Evolutionary conservation across 2,329 filamentous ascomycete species (phyloP), one percentile per base, ranked within the genome.

Genomic region (Botrytis sinoallii): DNA sequence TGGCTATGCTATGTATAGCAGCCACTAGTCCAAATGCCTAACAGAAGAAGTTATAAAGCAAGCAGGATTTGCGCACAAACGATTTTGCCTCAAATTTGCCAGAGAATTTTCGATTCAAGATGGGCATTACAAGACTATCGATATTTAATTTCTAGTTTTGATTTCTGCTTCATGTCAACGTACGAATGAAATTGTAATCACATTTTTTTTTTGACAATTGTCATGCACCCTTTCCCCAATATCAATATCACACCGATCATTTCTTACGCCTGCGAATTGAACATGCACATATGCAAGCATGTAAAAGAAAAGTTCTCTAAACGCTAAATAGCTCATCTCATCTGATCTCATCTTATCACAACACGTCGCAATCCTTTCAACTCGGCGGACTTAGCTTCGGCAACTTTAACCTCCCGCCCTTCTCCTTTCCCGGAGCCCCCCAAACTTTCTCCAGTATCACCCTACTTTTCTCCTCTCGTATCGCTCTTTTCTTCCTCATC

Each of bases 361-460:
- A 57, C 7, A 59, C 18, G 48, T 12, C 16, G 9, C 22, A 10
- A 1, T 40, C 35, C 44, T 0, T 29, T 57, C 40, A 72, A 5
- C 20, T 6, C n/a, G 5, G 64, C 35, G 16, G 64, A 38, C 22
- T 59, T 32, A 72, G 67, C 32, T 20, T 69, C 42, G 71, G 71
- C 64, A 73, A 44, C 14, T 12, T 73, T 25, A 73, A 48, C 14
- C 35, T 59, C 12, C 64, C 64, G 4, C 71, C 71, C 35, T 69
- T 73, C 42, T 73, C 71, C 55, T 48, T 69, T 25, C 64, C 71
- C 14, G 71, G 71, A 2, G 66, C 71, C 5, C 72, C 74, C 65
- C 75, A 75, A 10, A 75, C 74, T 55, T 74, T 75, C 48, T 73
- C 75, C 57, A 77, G 32, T 7, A 77, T 70, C 55, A 69, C 71